Percentiles rank a stretch among this genome's conserved stretches.
Conservation (phyloP, 2,329 filamentous ascomycete genomes). For the Lasiodiplodia citricola region DNA sequence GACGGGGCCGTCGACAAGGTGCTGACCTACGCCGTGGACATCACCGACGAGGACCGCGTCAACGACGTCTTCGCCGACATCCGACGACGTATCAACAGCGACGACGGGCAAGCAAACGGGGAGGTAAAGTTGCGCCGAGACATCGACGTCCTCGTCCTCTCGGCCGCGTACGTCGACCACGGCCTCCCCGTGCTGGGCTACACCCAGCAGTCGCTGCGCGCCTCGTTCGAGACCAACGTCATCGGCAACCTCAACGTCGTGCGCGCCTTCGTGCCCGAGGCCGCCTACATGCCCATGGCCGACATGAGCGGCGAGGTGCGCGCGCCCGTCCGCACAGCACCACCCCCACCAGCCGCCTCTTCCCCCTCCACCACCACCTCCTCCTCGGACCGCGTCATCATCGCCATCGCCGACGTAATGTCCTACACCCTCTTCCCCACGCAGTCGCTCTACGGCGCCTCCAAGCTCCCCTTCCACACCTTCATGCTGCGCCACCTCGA, state of each 20-base stretch:
- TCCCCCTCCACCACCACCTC: too few relatives aligned
- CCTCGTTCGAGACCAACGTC: not conserved
- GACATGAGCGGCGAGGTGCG: not conserved
- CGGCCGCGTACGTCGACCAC: conserved; percentile 21
- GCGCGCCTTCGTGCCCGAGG: conserved; percentile 28
- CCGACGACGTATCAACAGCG: not conserved
- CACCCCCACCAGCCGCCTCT: not conserved
- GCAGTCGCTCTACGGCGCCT: conserved; percentile 26
- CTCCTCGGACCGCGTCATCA: not conserved
- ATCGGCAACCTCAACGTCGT: conserved; percentile 16
- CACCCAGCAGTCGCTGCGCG: not conserved
- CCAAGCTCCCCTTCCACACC: conserved; percentile 20
- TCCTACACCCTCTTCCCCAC: conserved; percentile 8
- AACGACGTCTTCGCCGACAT: conserved; percentile 17
- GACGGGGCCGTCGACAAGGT: not conserved
- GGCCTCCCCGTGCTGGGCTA: conserved; percentile 25
- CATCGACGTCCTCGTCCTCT: conserved; percentile 28
- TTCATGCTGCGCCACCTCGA: conserved; percentile 24
- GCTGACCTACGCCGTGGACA: conserved; percentile 19
- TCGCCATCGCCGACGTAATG: conserved; percentile 20
- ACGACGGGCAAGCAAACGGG: too few relatives aligned
- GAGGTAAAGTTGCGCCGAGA: not conserved
- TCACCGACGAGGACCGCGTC: conserved; percentile 1
- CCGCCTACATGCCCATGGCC: not conserved
- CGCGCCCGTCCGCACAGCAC: not conserved